Conservation (phyloP, 83 land plant genomes). For the Diphasiastrum complanatum region DNA sequence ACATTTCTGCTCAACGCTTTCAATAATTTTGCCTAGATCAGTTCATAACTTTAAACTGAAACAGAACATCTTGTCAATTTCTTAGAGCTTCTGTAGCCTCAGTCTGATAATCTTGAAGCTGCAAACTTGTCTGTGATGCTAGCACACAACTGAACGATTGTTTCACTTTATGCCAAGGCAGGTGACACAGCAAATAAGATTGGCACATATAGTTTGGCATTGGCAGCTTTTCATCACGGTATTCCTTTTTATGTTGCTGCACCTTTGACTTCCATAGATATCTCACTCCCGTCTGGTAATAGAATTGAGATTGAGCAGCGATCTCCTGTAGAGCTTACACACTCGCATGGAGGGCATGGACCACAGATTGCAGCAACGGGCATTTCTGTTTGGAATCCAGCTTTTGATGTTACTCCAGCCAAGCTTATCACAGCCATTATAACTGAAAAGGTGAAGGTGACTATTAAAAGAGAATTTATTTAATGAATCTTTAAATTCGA, state of each 20-base stretch:
- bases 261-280: constrained; percentile 80
- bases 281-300: constrained; percentile 63
- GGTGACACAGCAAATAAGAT: constrained; percentile 99
- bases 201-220: constrained; percentile 88
- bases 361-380: constrained; percentile 86
- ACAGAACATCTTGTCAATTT: too few species aligned
- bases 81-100: too few species aligned
- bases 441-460: constrained; percentile 69
- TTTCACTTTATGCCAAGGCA: constrained; percentile 19
- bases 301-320: constrained; percentile 82
- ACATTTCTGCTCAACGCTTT: too few species aligned
- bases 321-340: constrained; percentile 57
- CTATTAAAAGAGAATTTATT: too few species aligned
- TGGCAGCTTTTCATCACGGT: constrained; percentile 59
- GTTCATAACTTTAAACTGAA: too few species aligned
- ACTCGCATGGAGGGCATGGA: constrained; percentile 81
- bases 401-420: constrained; percentile 96
- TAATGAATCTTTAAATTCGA: too few species aligned
- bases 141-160: not conserved
- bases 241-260: constrained; percentile 91
- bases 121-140: too few species aligned
- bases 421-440: constrained; percentile 65
- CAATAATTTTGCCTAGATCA: too few species aligned
- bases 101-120: too few species aligned
- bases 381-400: constrained; percentile 93